Evolutionary conservation across 129 eudicot genomes (phyloP).

Genomic region (Flaveria ramosissima): DNA sequence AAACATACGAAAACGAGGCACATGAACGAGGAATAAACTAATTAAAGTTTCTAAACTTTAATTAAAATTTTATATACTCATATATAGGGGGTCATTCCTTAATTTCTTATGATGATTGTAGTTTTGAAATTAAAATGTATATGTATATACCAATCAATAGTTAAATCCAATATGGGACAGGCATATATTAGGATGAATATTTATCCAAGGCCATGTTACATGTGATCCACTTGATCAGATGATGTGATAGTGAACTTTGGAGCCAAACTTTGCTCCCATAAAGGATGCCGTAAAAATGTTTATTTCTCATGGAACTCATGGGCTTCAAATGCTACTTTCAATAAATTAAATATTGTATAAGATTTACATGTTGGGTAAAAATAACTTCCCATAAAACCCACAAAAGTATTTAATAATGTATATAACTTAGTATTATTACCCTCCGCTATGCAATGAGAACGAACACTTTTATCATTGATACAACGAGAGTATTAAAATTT

Average conservation of each 20-base stretch:
- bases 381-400: conserved; percentile 5
- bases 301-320: conserved; percentile 35
- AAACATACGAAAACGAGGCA: background rate
- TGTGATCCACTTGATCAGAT: conserved; percentile 13
- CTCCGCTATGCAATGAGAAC: too few relatives aligned
- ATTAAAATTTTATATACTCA: background rate
- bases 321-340: conserved; percentile 2
- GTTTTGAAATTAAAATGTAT: background rate
- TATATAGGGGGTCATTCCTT: background rate
- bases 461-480: too few relatives aligned
- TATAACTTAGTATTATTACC: too few relatives aligned
- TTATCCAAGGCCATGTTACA: conserved; percentile 32
- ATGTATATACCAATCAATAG: conserved; percentile 12
- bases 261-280: conserved; percentile 25
- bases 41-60: background rate
- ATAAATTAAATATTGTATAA: background rate
- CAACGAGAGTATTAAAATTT: too few relatives aligned
- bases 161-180: conserved; percentile 30
- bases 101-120: background rate
- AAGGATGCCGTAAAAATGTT: conserved; percentile 27
- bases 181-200: conserved; percentile 29
- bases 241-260: conserved; percentile 31
- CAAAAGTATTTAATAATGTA: background rate
- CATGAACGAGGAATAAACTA: background rate
- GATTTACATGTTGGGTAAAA: background rate